Conservation (phyloP, 2,329 filamentous ascomycete species). For the Hymenoscyphus infarciens region DNA sequence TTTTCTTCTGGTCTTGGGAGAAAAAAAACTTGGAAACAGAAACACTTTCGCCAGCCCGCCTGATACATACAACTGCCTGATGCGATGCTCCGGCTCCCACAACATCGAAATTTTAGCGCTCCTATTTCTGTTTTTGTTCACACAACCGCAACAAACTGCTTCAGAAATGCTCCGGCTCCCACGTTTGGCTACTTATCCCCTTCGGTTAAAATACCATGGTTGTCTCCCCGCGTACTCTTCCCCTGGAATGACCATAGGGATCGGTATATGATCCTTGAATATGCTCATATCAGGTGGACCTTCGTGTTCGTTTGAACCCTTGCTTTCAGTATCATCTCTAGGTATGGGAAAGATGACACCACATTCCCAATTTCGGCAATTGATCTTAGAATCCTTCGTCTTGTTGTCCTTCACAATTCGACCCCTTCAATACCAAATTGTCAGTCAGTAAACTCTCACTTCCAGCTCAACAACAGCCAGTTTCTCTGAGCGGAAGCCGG, state of each 20-base stretch:
- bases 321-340: slow-evolving; percentile 10
- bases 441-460: not conserved
- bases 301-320: slow-evolving; percentile 1
- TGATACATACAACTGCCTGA: not conserved
- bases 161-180: not conserved
- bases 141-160: not conserved
- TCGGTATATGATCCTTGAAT: slow-evolving; percentile 54
- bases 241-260: slow-evolving; percentile 62
- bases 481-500: not conserved
- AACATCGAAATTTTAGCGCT: too few relatives aligned
- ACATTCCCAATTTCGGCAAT: slow-evolving; percentile 92
- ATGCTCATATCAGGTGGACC: slow-evolving; percentile 33
- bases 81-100: too few relatives aligned
- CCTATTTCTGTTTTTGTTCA: not conserved
- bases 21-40: not conserved
- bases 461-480: not conserved
- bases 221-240: slow-evolving; percentile 33
- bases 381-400: slow-evolving; percentile 69
- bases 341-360: slow-evolving; percentile 71
- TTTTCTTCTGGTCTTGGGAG: not conserved
- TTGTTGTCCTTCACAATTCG: slow-evolving; percentile 66
- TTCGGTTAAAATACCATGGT: slow-evolving; percentile 32
- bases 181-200: not conserved
- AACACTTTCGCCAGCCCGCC: not conserved
- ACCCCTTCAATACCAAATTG: slow-evolving; percentile 55